Evolutionary conservation across 768 basidiomycete species (phyloP), one percentile per base, ranked within the genome.

Genomic region (Suillus americanus): DNA sequence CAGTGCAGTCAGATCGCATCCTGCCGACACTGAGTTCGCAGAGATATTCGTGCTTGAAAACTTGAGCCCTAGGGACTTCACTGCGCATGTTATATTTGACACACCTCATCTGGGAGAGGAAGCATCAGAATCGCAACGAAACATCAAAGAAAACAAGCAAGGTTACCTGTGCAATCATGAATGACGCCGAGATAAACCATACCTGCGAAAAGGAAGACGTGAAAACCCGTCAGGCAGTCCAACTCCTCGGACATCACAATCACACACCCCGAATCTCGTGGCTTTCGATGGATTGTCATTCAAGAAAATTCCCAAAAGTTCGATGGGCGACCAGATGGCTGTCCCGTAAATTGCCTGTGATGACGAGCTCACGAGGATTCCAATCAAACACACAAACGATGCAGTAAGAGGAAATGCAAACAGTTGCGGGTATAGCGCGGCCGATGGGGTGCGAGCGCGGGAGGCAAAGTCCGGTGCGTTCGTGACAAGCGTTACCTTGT

Each of bases 21-120:
- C 91, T 4, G 92, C 91, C 51, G 87, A 89, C 71, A 94, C 85
- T 5, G 89, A 88, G 78, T 94, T 94, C 37, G 91, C 92, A 12
- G 90, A 89, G 70, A 91, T 89, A 74, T 91, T 93, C 37, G 89
- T 91, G 20, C 88, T 89, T 67, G 63, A 63, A 62, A 61, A 62
- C 62, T 8, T 56, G 56, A 54, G 51, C 40, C 23, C 25, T 13
- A 25, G 46, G 25, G 53, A 18, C 51, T 53, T 62, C 66, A 43
- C 69, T 64, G 66, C 18, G 25, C 16, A 69, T 64, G 71, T 74
- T 62, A 64, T 51, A 61, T 43, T 40, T 38, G 13, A 61, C 62
- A 71, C 70, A 76, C 74, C 66, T 73, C 63, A 74, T 76, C 73
- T 77, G 30, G 61, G 7, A 45, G 50, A 25, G 33, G 63, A 43